Evolutionary conservation across 768 basidiomycete species (phyloP).

Genomic region (Termitomyces sp.): DNA sequence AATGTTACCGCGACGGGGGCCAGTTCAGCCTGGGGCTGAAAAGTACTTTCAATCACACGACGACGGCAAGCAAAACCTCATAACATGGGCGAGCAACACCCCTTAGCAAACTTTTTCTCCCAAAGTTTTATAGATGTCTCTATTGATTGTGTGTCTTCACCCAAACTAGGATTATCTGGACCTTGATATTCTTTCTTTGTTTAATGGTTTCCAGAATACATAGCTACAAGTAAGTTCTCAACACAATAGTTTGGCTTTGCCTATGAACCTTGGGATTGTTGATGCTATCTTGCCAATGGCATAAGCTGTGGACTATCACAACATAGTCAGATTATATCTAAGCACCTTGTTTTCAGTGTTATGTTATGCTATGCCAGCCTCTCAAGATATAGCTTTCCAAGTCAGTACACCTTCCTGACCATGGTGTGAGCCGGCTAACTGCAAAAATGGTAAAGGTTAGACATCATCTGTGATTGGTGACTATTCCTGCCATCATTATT

Average conservation of each 20-base stretch:
- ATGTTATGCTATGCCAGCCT: no score
- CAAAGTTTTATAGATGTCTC: no score
- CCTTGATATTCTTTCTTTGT: background rate
- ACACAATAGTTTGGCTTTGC: background rate
- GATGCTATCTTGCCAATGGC: conserved; percentile 1
- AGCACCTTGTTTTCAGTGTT: no score
- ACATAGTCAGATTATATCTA: background rate
- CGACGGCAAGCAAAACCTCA: background rate
- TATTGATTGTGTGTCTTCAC: background rate
- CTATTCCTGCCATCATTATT: no score
- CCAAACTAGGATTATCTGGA: background rate
- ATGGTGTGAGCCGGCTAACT: no score
- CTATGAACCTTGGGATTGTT: background rate
- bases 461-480: no score
- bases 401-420: no score
- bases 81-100: conserved; percentile 2
- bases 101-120: background rate
- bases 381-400: no score
- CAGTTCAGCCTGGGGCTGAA: background rate
- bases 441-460: no score
- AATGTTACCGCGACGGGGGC: conserved; percentile 4
- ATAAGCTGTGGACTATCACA: background rate
- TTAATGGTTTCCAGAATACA: background rate
- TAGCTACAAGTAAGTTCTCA: background rate
- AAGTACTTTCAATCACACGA: background rate